Base-by-base conservation (phyloP, 2,329 filamentous ascomycete genomes). In the Chrysoporthe deuterocubensis region DNA sequence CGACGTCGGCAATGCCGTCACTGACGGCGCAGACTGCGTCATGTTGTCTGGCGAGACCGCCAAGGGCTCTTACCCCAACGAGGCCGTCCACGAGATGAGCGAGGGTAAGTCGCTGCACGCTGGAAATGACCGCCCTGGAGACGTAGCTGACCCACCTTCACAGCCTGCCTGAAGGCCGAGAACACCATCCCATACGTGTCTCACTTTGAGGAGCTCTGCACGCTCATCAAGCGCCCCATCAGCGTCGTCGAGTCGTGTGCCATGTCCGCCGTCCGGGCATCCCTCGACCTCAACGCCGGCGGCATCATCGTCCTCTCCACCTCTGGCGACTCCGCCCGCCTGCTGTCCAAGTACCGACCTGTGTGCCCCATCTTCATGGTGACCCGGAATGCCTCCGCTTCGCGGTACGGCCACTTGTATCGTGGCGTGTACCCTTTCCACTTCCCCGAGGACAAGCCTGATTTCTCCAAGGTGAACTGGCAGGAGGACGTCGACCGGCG, bases 291-390 rank as follows among this genome's bases (percentile, higher is more conserved):
- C 79, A 97, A 97, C 78, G 96, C 96, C 60, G 94, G 95, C 76
- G 95, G 93, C 74, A 98, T 99, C 80, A 89, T 99, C 74, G 95
- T 97, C 71, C 86, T 99, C 75, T 97, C 95, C 75, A 99, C 96
- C 65, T 97, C 94, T 73, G 96, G 96, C 78, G 92, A 93, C 77
- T 97, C 95, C 73, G 96, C 96, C 69, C 94, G 96, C 76, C 90
- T 98, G 71, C 87, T 98, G 73, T 97, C 95, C 85, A 99, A 99
- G 86, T 99, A 97, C 86, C 92, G 96, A 77, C 96, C 96, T 63
- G 94, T 98, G 72, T 98, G 95, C 89, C 96, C 96, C 75, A 97
- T 99, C 84, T 95, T 99, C 86, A 98, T 98, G 95, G 92, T 99
- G 72, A 97, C 95, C 72, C 91, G 96, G 76, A 97, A 92, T 80